phyloP scores from a whole-genome alignment of 2,329 filamentous ascomycete species.

The Ramularia collo-cygni region DNA sequence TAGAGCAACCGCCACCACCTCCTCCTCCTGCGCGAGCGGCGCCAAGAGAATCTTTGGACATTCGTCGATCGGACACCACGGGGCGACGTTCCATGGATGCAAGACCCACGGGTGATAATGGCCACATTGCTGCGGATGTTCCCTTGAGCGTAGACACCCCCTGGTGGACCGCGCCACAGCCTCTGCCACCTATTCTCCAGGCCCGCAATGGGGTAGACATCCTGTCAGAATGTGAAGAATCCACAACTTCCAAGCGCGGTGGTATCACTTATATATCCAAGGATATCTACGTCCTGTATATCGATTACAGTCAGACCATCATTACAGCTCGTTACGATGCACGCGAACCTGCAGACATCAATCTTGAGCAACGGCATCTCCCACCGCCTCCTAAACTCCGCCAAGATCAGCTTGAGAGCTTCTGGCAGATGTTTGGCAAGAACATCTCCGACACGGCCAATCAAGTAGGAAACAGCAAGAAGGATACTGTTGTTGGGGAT shows the following conservation, averaged over 20 bases:
- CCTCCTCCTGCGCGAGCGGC: constrained; percentile 35
- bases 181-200: constrained; percentile 74
- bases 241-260: constrained; percentile 60
- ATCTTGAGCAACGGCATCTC: constrained; percentile 80
- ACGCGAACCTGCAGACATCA: constrained; percentile 63
- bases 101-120: constrained; percentile 65
- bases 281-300: constrained; percentile 79
- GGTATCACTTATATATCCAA: constrained; percentile 68
- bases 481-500: constrained; percentile 75
- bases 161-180: constrained; percentile 83
- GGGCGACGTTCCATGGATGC: constrained; percentile 65
- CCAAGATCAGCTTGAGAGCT: constrained; percentile 87
- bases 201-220: constrained; percentile 70
- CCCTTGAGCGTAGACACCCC: constrained; percentile 66
- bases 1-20: constrained; percentile 30
- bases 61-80: constrained; percentile 46
- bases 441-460: constrained; percentile 64
- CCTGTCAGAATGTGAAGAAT: constrained; percentile 74
- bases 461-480: constrained; percentile 59
- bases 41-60: constrained; percentile 49
- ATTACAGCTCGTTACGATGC: constrained; percentile 74
- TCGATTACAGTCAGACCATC: constrained; percentile 93
- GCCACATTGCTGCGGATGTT: constrained; percentile 81
- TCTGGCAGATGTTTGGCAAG: constrained; percentile 74
- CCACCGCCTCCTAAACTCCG: constrained; percentile 71